A percentile compares a stretch with the other conserved stretches of the same genome.
phyloP scores from a whole-genome alignment of 352 stramenopile genomes.

The Phytophthora fragariaefolia region DNA sequence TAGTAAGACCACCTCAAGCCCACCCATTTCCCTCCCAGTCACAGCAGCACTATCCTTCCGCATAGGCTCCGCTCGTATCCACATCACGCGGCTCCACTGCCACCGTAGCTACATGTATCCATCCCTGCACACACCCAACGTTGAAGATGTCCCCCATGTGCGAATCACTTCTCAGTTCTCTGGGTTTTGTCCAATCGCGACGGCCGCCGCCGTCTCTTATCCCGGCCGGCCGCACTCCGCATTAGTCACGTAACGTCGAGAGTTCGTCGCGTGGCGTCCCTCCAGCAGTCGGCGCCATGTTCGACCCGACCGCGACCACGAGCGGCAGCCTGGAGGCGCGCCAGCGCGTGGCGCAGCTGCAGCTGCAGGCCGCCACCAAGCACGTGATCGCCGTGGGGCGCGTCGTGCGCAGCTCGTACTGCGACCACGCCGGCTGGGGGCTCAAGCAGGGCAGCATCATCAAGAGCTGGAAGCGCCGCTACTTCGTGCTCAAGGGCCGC shows the following conservation, averaged over 20 bases:
- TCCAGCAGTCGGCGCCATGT: slow-evolving; percentile 25
- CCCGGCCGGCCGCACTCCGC: slow-evolving; percentile 14
- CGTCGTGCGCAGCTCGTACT: slow-evolving; percentile 68
- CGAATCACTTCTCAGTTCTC: background rate
- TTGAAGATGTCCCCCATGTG: too few relatives aligned
- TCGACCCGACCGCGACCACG: slow-evolving; percentile 22
- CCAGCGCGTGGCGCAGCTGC: slow-evolving; percentile 39
- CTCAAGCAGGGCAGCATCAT: slow-evolving; percentile 85
- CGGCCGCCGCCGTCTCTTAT: background rate
- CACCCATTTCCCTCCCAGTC: too few relatives aligned
- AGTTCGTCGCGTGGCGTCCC: background rate
- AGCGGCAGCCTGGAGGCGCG: slow-evolving; percentile 36
- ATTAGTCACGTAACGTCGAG: slow-evolving; percentile 2
- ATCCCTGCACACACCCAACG: too few relatives aligned
- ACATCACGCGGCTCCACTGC: too few relatives aligned
- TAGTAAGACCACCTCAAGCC: too few relatives aligned
- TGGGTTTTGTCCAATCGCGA: slow-evolving; percentile 7
- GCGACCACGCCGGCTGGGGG: slow-evolving; percentile 79
- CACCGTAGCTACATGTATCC: too few relatives aligned
- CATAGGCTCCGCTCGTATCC: too few relatives aligned
- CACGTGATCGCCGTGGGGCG: slow-evolving; percentile 53
- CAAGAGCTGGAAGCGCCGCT: slow-evolving; percentile 85
- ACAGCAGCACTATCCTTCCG: too few relatives aligned
- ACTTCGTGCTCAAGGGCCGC: slow-evolving; percentile 80
- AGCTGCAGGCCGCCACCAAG: slow-evolving; percentile 48